A percentile compares a stretch with the other conserved stretches of the same genome.
These are phyloP conservation scores for Dictyostelium citrinum DNA, from an alignment of 78 protist genomes.

Conservation along the genomic window DNA sequence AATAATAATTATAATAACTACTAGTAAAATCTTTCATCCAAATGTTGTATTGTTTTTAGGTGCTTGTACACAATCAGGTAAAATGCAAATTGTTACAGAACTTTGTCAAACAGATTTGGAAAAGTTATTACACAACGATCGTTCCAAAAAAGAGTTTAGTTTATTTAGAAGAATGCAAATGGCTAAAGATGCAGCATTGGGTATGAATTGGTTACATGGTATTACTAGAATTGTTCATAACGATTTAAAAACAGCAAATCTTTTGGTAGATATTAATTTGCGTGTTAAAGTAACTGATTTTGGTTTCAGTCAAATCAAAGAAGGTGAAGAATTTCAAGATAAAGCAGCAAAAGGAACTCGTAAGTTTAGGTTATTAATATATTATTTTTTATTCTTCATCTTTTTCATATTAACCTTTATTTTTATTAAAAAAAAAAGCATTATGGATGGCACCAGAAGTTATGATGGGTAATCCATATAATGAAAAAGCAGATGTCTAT, in stretches of 20 bases:
- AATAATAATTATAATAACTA: no score
- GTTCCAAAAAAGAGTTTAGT: conserved; percentile 51
- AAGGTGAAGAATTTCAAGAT: conserved; percentile 76
- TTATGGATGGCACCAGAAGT: conserved; percentile 86
- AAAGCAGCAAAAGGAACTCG: conserved; percentile 80
- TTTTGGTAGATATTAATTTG: conserved; percentile 73
- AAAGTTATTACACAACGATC: conserved; percentile 52
- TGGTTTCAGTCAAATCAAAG: conserved; percentile 79
- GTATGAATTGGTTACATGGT: conserved; percentile 89
- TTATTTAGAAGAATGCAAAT: conserved; percentile 76
- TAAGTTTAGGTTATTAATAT: conserved; percentile 29
- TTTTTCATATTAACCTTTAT: neutral
- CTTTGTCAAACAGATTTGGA: conserved; percentile 75
- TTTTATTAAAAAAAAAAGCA: neutral
- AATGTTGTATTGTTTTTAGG: conserved; percentile 85
- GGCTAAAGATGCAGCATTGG: conserved; percentile 82
- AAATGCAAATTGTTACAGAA: conserved; percentile 81
- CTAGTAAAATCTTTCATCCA: conserved; percentile 80
- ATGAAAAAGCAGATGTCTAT: conserved; percentile 82
- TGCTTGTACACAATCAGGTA: conserved; percentile 75
- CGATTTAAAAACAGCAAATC: conserved; percentile 73
- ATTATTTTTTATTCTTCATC: neutral
- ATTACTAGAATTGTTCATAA: conserved; percentile 76
- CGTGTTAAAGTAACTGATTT: conserved; percentile 74
- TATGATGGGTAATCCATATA: conserved; percentile 82